Conservation (phyloP, 176 grass and related monocot species). For the Elaeis guineensis region DNA sequence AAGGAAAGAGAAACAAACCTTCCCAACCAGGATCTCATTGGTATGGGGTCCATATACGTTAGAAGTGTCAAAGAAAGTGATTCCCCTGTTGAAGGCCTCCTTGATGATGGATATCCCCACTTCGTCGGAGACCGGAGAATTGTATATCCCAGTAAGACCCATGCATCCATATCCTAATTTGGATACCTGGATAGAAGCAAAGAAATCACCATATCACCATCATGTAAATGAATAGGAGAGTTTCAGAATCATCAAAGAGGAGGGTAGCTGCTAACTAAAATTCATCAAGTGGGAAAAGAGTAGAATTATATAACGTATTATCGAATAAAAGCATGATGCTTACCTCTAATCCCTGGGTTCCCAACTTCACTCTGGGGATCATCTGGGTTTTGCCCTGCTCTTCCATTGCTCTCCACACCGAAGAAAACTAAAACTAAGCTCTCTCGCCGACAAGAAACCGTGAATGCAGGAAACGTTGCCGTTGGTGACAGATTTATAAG, state of each 20-base stretch:
- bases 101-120: constrained; percentile 17
- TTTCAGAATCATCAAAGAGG: too few species aligned
- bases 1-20: not conserved
- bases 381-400: not conserved
- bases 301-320: too few species aligned
- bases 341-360: constrained; percentile 21
- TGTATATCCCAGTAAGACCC: constrained; percentile 5
- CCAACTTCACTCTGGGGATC: constrained; percentile 21
- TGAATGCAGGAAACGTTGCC: too few species aligned
- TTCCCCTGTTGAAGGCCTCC: constrained; percentile 7
- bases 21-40: constrained; percentile 10
- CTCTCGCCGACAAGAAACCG: too few species aligned
- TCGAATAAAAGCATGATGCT: too few species aligned
- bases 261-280: too few species aligned
- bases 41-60: constrained; percentile 9
- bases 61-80: constrained; percentile 25
- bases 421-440: too few species aligned
- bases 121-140: constrained; percentile 10
- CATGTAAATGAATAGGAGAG: not conserved
- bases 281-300: not conserved
- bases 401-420: not conserved
- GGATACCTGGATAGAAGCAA: constrained; percentile 8
- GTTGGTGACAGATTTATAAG: too few species aligned
- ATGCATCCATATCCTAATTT: constrained; percentile 28
- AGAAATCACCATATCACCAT: not conserved